These are phyloP conservation scores for Aspergillus ostianus DNA, from an alignment of 495 filamentous ascomycete genomes.

Conservation along the genomic window DNA sequence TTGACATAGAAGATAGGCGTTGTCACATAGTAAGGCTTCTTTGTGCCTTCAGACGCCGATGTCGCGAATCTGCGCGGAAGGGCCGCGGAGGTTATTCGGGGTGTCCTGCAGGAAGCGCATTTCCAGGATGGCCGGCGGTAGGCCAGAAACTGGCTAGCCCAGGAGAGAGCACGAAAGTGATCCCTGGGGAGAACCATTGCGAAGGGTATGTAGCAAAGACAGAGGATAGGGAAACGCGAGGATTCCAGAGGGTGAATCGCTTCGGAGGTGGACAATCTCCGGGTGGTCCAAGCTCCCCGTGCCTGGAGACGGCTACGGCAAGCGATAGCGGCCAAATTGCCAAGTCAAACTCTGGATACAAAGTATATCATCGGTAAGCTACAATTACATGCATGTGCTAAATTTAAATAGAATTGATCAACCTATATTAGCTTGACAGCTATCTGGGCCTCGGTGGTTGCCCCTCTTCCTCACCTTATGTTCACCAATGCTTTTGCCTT, in stretches of 20 bases:
- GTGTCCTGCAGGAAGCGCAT: slow-evolving; percentile 29
- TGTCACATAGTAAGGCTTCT: slow-evolving; percentile 94
- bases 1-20: slow-evolving; percentile 99
- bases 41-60: slow-evolving; percentile 24
- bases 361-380: no score
- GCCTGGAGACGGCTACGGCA: no score
- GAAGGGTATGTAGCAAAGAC: slow-evolving; percentile 15
- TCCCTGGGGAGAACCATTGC: slow-evolving; percentile 36
- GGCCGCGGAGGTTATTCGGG: slow-evolving; percentile 9
- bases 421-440: no score
- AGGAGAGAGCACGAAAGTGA: slow-evolving; percentile 33
- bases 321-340: no score
- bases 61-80: slow-evolving; percentile 37
- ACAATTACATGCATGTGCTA: no score
- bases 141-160: slow-evolving; percentile 30
- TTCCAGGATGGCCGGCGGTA: slow-evolving; percentile 31
- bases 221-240: not conserved
- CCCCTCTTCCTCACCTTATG: no score
- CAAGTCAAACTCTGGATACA: no score
- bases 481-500: no score
- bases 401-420: no score
- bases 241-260: not conserved
- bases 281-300: slow-evolving; percentile 42
- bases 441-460: no score
- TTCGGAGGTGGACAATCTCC: slow-evolving; percentile 32